A percentile compares a stretch with the other conserved stretches of the same genome.
phyloP scores from a whole-genome alignment of 1,284 basidiomycete genomes.

The Bjerkandera adusta region DNA sequence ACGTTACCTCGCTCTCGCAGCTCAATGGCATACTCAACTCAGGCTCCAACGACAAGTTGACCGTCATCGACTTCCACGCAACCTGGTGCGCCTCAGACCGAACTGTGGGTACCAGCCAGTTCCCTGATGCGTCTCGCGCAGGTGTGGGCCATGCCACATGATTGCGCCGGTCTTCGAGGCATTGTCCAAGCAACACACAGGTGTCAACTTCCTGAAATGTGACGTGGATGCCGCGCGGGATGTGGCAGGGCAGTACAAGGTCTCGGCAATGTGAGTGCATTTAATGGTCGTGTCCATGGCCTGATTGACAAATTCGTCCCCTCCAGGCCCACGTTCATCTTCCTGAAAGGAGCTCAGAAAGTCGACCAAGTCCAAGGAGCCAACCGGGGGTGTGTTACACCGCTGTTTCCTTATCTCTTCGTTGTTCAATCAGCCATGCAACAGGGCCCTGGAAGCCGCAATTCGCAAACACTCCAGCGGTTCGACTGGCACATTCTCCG shows the following conservation, averaged over 20 bases:
- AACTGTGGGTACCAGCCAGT: not conserved
- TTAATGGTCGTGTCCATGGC: not conserved
- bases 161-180: conserved; percentile 74
- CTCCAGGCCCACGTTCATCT: conserved; percentile 75
- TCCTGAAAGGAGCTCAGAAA: conserved; percentile 64
- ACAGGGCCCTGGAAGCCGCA: conserved; percentile 57
- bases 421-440: not conserved
- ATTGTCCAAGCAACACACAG: conserved; percentile 60
- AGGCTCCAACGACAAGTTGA: conserved; percentile 55
- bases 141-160: conserved; percentile 80
- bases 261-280: conserved; percentile 61
- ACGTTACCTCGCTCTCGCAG: conserved; percentile 58
- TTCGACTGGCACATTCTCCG: conserved; percentile 51
- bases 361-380: conserved; percentile 71
- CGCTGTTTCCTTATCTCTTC: not conserved
- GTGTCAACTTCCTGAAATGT: conserved; percentile 77
- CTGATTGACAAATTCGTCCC: not conserved
- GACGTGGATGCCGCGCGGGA: conserved; percentile 72
- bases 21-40: conserved; percentile 59
- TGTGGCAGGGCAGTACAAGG: conserved; percentile 56
- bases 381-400: conserved; percentile 49
- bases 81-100: conserved; percentile 49
- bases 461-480: conserved; percentile 48
- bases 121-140: conserved; percentile 26
- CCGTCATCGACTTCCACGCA: conserved; percentile 83